phyloP scores from a whole-genome alignment of 139 green algal genomes.

The Chlamydomonas sp. region DNA sequence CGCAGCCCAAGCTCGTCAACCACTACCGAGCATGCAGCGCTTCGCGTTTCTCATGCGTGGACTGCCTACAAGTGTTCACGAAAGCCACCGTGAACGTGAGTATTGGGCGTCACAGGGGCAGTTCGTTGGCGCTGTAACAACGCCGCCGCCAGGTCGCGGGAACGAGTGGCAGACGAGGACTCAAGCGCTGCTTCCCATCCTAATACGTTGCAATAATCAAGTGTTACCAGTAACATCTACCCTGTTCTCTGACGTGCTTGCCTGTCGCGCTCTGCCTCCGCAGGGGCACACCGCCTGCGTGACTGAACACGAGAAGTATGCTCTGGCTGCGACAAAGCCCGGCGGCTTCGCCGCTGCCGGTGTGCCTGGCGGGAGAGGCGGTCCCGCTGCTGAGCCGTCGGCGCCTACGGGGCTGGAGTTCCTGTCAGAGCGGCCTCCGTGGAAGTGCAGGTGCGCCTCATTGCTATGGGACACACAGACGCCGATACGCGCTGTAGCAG shows the following conservation, averaged over 20 bases:
- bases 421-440: constrained; percentile 76
- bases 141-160: too few species aligned
- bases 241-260: too few species aligned
- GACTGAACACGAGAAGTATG: constrained; percentile 95
- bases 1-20: constrained; percentile 81
- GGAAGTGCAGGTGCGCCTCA: constrained; percentile 73
- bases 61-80: constrained; percentile 87
- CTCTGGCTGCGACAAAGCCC: constrained; percentile 88
- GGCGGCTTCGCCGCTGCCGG: constrained; percentile 83
- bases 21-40: constrained; percentile 74
- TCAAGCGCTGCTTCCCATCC: too few species aligned
- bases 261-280: neutral
- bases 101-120: neutral
- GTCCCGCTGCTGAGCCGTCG: neutral
- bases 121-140: too few species aligned
- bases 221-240: too few species aligned
- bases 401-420: constrained; percentile 74
- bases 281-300: constrained; percentile 87
- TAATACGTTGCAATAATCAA: too few species aligned
- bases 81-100: constrained; percentile 61
- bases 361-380: neutral
- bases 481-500: too few species aligned
- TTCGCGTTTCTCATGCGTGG: constrained; percentile 86
- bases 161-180: too few species aligned
- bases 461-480: neutral